Evolutionary conservation across 1,284 basidiomycete species (phyloP), one percentile per base, ranked within the genome.

Genomic region (Trichosporon coremiiforme): DNA sequence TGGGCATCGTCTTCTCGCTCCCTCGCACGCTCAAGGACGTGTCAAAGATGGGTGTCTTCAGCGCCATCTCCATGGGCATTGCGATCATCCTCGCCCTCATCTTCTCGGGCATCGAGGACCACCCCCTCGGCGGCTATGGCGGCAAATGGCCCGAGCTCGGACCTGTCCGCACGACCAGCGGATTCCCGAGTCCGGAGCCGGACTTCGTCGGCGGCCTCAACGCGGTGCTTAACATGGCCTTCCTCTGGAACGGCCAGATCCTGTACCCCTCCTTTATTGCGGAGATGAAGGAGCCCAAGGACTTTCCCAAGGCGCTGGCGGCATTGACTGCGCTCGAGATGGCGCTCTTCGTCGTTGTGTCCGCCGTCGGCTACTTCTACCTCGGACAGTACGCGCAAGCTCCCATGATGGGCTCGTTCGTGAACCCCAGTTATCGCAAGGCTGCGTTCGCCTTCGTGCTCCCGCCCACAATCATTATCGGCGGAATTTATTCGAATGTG

Each of bases 171-270:
- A 79, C 79, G 25, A 77, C 67, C 66, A 73, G 66, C 74, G 80
- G 79, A 69, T 75, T 74, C 66, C 83, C 73, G 71, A 31, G 73
- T 74, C 6, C 65, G 78, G 35, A 87, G 87, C 12, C 89, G 87
- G 2, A 86, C 1, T 91, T 88, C 74, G 86, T 90, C 6, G 79
- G 85, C 62, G 88, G 88, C 70, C 71, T 85, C 62, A 82, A 80
- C 65, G 84, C 84, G 3, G 70, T 85, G 6, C 74, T 87, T 25
- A 86, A 86, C 76, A 79, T 79, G 70, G 85, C 85, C 15, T 89
- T 89, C 79, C 88, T 89, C 2, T 88, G 87, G 77, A 86, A 90
- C 62, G 89, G 89, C 0, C 89, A 91, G 75, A 79, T 81, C 53
- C 78, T 86, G 64, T 85, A 85, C 75, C 85, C 85, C 0, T 84